Evolutionary conservation across 768 basidiomycete species (phyloP).

Genomic region (Collybiopsis luxurians): DNA sequence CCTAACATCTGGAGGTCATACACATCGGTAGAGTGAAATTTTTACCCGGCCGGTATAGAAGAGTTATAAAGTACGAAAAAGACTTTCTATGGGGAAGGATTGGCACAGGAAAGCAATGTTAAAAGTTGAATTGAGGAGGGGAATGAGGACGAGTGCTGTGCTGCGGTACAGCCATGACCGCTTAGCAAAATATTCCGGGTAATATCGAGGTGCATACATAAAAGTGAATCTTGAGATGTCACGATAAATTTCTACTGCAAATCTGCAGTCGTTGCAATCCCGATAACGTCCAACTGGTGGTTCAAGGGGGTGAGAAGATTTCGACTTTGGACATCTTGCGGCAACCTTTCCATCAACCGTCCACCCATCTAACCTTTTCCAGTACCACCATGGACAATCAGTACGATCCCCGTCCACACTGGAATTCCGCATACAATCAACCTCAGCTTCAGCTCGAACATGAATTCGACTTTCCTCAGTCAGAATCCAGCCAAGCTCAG

Average conservation of each 20-base stretch:
- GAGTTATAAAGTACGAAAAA: background rate
- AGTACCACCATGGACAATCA: slow-evolving; percentile 2
- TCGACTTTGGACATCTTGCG: background rate
- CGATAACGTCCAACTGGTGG: background rate
- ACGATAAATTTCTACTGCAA: background rate
- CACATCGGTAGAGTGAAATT: background rate
- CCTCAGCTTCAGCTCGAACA: slow-evolving; percentile 32
- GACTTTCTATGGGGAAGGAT: background rate
- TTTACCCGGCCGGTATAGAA: background rate
- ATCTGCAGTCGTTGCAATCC: background rate
- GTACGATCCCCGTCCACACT: background rate
- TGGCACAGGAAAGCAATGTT: background rate
- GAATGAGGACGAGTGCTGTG: too few relatives aligned
- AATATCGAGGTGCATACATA: too few relatives aligned
- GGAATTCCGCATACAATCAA: slow-evolving; percentile 15
- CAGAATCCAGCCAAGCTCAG: slow-evolving; percentile 9
- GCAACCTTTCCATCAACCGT: background rate
- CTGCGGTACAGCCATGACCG: too few relatives aligned
- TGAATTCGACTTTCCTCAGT: slow-evolving; percentile 23
- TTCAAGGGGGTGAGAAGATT: background rate
- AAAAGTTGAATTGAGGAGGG: too few relatives aligned
- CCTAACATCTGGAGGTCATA: too few relatives aligned
- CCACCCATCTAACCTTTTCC: background rate
- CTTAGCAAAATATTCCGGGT: too few relatives aligned
- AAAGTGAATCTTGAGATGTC: background rate